These are phyloP conservation scores for Deuterostichococcus epilithicus DNA, from an alignment of 139 green algal genomes.

Conservation along the genomic window DNA sequence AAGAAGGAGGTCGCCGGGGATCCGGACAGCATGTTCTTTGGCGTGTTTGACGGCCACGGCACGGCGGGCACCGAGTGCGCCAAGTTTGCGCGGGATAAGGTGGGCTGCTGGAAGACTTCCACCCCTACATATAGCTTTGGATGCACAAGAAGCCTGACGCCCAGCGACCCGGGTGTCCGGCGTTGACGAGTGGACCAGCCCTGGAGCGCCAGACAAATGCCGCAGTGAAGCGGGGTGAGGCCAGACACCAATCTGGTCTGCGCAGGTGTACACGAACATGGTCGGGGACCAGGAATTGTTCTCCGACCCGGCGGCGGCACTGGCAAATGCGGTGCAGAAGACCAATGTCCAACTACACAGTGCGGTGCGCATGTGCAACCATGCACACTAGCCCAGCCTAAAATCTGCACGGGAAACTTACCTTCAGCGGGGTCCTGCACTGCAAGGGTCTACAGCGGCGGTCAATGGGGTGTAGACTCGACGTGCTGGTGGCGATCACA, in stretches of 20 bases:
- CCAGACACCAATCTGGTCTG: no score
- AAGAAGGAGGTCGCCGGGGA: constrained; percentile 59
- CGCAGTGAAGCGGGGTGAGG: no score
- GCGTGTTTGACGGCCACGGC: constrained; percentile 83
- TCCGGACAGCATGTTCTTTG: constrained; percentile 57
- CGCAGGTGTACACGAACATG: constrained; percentile 46
- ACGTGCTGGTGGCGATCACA: no score
- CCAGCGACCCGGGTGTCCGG: no score
- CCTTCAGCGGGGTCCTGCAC: no score
- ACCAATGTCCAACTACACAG: constrained; percentile 80
- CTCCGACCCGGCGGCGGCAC: constrained; percentile 26
- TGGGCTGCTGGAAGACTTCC: constrained; percentile 24
- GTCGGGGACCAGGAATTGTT: constrained; percentile 23
- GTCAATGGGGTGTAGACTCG: no score
- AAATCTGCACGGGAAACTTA: neutral
- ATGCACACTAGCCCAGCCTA: neutral
- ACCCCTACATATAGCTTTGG: no score
- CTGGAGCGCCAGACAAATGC: no score
- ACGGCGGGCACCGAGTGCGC: constrained; percentile 64
- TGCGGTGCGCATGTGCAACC: no score
- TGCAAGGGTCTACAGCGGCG: no score
- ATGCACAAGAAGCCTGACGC: no score
- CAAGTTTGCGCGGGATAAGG: constrained; percentile 76
- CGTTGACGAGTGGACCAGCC: no score
- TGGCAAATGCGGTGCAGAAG: constrained; percentile 60